Evolutionary conservation across 148 eudicot genomes (phyloP).

Genomic region (Chenopodium suecicum): DNA sequence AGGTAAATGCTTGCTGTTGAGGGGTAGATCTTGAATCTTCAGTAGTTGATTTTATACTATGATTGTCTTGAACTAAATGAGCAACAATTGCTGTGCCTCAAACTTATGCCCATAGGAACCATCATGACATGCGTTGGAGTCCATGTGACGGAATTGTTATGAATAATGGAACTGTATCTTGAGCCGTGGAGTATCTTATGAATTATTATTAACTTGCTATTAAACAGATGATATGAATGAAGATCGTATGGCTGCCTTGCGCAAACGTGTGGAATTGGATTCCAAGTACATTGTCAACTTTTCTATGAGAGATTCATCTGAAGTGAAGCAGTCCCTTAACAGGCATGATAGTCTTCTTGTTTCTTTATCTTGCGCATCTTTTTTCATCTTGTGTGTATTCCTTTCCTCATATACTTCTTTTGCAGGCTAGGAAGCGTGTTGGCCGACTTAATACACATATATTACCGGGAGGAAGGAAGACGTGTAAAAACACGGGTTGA

Average conservation of each 20-base stretch:
- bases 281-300: constrained; percentile 58
- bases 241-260: constrained; percentile 81
- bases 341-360: constrained; percentile 44
- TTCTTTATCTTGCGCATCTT: constrained; percentile 1
- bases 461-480: constrained; percentile 90
- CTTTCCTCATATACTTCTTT: constrained; percentile 4
- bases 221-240: constrained; percentile 71
- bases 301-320: constrained; percentile 48
- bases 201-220: constrained; percentile 13
- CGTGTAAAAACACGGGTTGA: constrained; percentile 78
- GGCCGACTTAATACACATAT: constrained; percentile 63
- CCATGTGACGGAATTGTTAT: no score
- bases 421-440: constrained; percentile 72
- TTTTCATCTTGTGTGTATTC: not conserved
- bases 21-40: not conserved
- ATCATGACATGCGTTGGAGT: not conserved
- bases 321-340: constrained; percentile 65
- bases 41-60: constrained; percentile 2
- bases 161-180: not conserved
- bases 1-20: constrained; percentile 41
- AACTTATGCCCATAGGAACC: not conserved
- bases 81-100: not conserved
- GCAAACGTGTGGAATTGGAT: constrained; percentile 95
- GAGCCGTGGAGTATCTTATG: not conserved
- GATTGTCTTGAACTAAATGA: not conserved